phyloP scores from a whole-genome alignment of 441 rosid genomes.

The Euphorbia celastroides region DNA sequence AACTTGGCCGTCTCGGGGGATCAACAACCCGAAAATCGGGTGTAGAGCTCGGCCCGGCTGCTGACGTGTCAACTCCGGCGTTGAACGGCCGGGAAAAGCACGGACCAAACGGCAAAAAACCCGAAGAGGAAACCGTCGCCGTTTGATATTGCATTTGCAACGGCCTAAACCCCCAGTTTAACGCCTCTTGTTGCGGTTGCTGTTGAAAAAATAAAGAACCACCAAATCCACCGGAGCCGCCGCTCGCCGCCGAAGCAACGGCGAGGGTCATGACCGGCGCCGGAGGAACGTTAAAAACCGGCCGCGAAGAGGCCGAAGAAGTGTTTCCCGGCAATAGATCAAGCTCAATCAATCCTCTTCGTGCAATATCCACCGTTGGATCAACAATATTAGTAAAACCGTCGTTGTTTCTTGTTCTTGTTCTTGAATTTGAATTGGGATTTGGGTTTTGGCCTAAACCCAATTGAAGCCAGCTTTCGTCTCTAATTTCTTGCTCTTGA shows the following conservation, averaged over 20 bases:
- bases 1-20: constrained; percentile 75
- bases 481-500: constrained; percentile 23
- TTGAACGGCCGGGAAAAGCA: constrained; percentile 59
- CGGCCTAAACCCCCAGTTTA: constrained; percentile 65
- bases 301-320: constrained; percentile 24
- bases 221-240: constrained; percentile 27
- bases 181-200: constrained; percentile 29
- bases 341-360: constrained; percentile 62
- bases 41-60: constrained; percentile 55
- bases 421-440: constrained; percentile 8
- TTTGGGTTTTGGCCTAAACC: constrained; percentile 47
- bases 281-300: constrained; percentile 25
- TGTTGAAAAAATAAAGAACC: constrained; percentile 57
- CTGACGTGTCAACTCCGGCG: constrained; percentile 29
- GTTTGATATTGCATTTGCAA: constrained; percentile 13
- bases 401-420: constrained; percentile 9
- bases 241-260: neutral
- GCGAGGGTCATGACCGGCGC: constrained; percentile 21
- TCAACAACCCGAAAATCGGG: constrained; percentile 60
- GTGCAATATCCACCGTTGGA: constrained; percentile 16
- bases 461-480: constrained; percentile 74
- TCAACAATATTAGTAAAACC: constrained; percentile 25
- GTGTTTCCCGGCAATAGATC: constrained; percentile 52
- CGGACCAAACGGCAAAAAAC: constrained; percentile 53
- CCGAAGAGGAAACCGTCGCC: constrained; percentile 25